Base-by-base conservation (phyloP, 176 grass and related monocot species). In the Musa itinerans region DNA sequence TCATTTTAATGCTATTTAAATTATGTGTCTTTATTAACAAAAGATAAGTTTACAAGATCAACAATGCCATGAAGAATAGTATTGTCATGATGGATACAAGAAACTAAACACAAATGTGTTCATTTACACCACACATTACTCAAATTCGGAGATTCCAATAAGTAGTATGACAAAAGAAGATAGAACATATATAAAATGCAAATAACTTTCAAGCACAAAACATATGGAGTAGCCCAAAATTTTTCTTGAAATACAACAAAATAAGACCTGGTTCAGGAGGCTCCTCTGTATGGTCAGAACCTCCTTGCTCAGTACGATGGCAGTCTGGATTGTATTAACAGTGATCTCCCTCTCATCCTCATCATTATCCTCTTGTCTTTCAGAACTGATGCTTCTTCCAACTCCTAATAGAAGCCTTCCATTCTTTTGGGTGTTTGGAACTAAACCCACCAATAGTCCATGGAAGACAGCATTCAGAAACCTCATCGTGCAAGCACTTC, bases 241-340 rank as follows among this genome's bases (percentile, higher is more conserved):
- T 4, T 62, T 62, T 62, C 57, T 8, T 21, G 57, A 62, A 8
- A 73, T 51, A 10, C 10, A n/a, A n/a, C n/a, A 8, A 74, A 25
- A 82, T 1, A n/a, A 53, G 71, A 92, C 89, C 86, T 89, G 82
- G 53, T 86, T 34, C 3, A 84, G 77, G 51, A 92, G 50, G 29
- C 78, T 67, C 58, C 74, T 77, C 73, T 89, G 81, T 64, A 63
- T 78, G 43, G 79, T 79, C 62, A 92, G 68, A 54, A 89, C 84
- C 65, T 89, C 71, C 27, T 84, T 85, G 76, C 84, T 87, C 66
- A 82, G 81, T 14, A 56, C 83, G 16, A 89, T 76, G 4, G 79
- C 53, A 22, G 79, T 58, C 20, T 79, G 79, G 55, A 87, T 69
- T 20, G 59, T 65, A 34, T 84, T 79, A 50, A 75, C 86, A 58